Base-by-base conservation (phyloP, 768 basidiomycete species). In the Tricholoma terreum region DNA sequence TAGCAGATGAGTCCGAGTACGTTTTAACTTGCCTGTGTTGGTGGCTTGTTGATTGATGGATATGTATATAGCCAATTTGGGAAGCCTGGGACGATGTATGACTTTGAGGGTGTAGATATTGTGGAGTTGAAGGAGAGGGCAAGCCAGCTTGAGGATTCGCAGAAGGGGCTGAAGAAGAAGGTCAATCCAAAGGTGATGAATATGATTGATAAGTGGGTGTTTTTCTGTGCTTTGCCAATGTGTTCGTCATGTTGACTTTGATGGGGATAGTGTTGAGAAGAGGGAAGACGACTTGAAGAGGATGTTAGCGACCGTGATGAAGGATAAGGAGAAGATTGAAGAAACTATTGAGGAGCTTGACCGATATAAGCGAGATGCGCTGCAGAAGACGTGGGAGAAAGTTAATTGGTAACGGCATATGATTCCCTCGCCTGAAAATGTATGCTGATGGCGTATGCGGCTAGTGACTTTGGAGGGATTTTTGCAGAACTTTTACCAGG, bases 241-340 rank as follows among this genome's bases (percentile, higher is more conserved):
- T 15, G 48, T 15, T 3, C n/a, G 5, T 11, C 33, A 19, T 12
- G 6, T 43, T 35, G 9, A 49, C 30, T 9, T 58, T 24, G 9
- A 14, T n/a, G 22, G 8, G 34, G 48, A 11, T 64, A 97, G 94
- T 55, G 92, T 95, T 46, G 97, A 98, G 78, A 97, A 96, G 79
- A 87, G 89, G 65, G 96, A 99, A 71, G 70, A 80, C 0, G 82
- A 83, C n/a, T 76, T 97, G 46, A 89, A 85, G 71, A 94, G 91
- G 77, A 98, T 91, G 84, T 80, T 98, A 69, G 69, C 80, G 2
- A 92, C 89, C 3, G 94, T 98, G 0, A 72, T 92, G 66, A 89
- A 90, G 65, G 97, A 99, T 73, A 96, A 96, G 71, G 77, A 85
- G 63, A 98, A 96, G 77, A 98, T 99, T 50, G 93, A 97, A 64